phyloP scores from a whole-genome alignment of 2,329 filamentous ascomycete species.

The Colletotrichum caudatum region DNA sequence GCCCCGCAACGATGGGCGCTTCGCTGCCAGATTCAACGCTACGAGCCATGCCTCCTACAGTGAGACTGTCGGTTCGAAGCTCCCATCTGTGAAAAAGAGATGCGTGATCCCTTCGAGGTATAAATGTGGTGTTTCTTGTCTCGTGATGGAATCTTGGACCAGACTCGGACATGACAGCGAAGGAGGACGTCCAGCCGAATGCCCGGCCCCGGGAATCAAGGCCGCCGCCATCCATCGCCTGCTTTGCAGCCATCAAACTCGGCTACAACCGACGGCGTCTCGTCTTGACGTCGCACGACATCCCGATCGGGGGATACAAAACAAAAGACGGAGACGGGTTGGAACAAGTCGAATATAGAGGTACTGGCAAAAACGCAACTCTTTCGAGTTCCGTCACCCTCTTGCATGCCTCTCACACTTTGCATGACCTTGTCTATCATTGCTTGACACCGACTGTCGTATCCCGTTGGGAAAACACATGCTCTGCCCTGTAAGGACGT shows the following conservation, averaged over 20 bases:
- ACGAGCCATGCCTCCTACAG: background rate
- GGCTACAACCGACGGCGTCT: background rate
- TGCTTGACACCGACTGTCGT: too few relatives aligned
- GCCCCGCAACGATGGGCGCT: conserved; percentile 36
- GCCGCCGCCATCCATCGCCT: background rate
- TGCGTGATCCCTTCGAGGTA: background rate
- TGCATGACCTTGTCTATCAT: too few relatives aligned
- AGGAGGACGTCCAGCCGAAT: background rate
- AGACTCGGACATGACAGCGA: background rate
- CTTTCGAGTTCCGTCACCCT: too few relatives aligned
- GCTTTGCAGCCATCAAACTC: background rate
- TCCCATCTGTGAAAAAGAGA: background rate
- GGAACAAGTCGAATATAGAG: background rate
- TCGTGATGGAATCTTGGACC: background rate
- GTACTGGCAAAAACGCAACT: too few relatives aligned
- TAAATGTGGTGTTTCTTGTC: background rate
- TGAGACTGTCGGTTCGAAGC: background rate
- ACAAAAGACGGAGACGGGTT: background rate
- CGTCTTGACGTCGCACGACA: background rate
- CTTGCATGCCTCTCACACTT: too few relatives aligned
- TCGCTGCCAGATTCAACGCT: conserved; percentile 22
- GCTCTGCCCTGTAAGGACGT: too few relatives aligned
- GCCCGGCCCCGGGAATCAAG: background rate
- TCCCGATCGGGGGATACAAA: background rate
- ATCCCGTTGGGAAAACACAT: too few relatives aligned